phyloP scores from a whole-genome alignment of 73 alveolate species.

The Uronychia setigera region DNA sequence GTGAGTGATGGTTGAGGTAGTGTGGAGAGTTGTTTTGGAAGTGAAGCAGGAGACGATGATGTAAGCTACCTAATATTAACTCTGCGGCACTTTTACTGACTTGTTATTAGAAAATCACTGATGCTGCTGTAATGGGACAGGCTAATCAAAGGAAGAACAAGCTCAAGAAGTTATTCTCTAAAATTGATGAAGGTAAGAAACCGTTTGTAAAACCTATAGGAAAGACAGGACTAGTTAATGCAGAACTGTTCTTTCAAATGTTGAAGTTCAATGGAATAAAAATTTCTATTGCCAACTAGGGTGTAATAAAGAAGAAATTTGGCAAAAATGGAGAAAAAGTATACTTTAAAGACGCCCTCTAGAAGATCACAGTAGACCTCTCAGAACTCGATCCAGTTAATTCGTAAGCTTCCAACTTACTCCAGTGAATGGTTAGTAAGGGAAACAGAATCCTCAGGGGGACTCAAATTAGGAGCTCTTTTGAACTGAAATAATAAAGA shows the following conservation, averaged over 20 bases:
- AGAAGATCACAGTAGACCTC: background rate
- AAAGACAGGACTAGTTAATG: background rate
- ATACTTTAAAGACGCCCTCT: background rate
- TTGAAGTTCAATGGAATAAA: background rate
- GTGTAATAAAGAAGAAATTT: background rate
- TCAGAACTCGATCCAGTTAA: background rate
- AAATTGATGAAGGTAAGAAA: background rate
- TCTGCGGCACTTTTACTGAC: background rate
- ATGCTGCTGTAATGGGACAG: background rate
- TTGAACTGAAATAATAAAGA: background rate
- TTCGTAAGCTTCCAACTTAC: background rate
- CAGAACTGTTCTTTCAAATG: background rate
- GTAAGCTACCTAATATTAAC: too few relatives aligned
- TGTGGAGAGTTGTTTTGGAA: too few relatives aligned
- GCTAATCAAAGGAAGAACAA: background rate
- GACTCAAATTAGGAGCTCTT: background rate
- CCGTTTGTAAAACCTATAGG: background rate
- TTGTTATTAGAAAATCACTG: background rate
- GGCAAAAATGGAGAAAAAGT: background rate
- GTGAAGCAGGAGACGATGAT: background rate
- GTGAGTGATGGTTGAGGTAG: too few relatives aligned
- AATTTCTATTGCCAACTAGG: background rate
- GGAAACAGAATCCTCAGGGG: background rate
- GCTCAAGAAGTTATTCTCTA: background rate
- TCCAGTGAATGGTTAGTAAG: background rate